Percentiles rank a stretch among this genome's conserved stretches.
Conservation (phyloP, 768 basidiomycete genomes). For the Psilocybe cyanescens region DNA sequence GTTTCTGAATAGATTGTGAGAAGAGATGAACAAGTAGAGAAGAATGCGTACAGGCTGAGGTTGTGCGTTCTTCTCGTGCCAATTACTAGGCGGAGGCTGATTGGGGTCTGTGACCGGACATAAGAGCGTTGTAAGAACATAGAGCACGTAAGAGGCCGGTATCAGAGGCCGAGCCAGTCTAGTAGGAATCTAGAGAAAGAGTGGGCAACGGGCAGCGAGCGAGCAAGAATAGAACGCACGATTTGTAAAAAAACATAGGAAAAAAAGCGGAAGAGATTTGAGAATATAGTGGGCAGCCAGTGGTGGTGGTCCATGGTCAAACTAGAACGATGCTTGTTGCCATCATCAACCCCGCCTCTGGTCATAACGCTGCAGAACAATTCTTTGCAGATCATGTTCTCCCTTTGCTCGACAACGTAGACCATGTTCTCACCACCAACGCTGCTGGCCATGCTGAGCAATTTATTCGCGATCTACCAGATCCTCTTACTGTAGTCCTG, state of each 20-base stretch:
- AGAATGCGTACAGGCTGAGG: background rate
- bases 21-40: too few relatives aligned
- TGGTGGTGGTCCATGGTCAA: slow-evolving; percentile 15
- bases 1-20: background rate
- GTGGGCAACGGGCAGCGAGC: background rate
- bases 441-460: slow-evolving; percentile 58
- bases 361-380: slow-evolving; percentile 55
- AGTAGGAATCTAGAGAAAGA: slow-evolving; percentile 40
- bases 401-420: slow-evolving; percentile 56
- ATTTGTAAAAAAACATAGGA: slow-evolving; percentile 55
- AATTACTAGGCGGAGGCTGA: background rate
- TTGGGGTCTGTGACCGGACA: background rate
- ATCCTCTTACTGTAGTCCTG: slow-evolving; percentile 53
- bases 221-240: slow-evolving; percentile 32
- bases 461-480: slow-evolving; percentile 34
- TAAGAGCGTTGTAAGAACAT: slow-evolving; percentile 27
- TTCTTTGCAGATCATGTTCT: slow-evolving; percentile 66
- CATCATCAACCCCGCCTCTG: slow-evolving; percentile 80
- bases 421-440: slow-evolving; percentile 52
- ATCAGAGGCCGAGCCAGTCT: slow-evolving; percentile 34
- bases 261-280: slow-evolving; percentile 43
- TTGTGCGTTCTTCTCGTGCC: slow-evolving; percentile 9
- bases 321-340: slow-evolving; percentile 25
- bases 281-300: slow-evolving; percentile 30
- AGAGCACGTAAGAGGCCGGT: slow-evolving; percentile 32